Evolutionary conservation across 495 filamentous ascomycete genomes (phyloP), one percentile per base, ranked within the genome.

Genomic region (Trichoderma reesei): DNA sequence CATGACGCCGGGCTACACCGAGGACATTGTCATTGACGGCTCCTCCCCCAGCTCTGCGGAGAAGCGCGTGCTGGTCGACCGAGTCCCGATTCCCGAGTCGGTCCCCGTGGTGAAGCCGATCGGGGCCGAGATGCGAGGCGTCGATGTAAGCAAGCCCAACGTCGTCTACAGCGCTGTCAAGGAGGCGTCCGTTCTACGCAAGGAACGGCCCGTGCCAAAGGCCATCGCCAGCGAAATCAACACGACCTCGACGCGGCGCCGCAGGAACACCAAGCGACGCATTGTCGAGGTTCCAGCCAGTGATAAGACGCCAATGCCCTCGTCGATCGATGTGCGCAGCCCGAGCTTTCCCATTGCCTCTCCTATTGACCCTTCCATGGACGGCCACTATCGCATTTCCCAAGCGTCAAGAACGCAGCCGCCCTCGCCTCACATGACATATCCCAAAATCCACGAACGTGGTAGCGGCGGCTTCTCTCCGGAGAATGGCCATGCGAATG

Each of bases 11-110:
- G 94, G 94, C 10, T 94, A 92, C 69, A 83, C 86, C 0, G 90
- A 96, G 68, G 95, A 98, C 73, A 87, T 98, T 65, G 82, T 89
- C 46, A 91, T 98, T 68, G 95, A 98, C 71, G 83, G 85, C 1
- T 86, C 85, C 33, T 86, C 87, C 4, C 94, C 94, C 4, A 86
- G 82, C 20, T 91, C 90, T 69, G 85, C 84, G 16, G 94, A 98
- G 74, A 85, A 86, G 67, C 89, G 89, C 61, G 90, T 89, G 61
- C 79, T 98, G 37, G 82, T 89, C n/a, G 94, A 97, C 14, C 84
- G 92, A 36, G 90, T 80, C 5, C 87, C 87, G 2, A 85, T 94
- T 67, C 85, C 85, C 36, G 80, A 86, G 44, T 84, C 80, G 44
- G 85, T 91, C 20, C 90, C 92, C 2, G 85, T 96, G 7, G 79